Evolutionary conservation across 1,284 basidiomycete species (phyloP).

Genomic region (Afroboletus lepidellus): DNA sequence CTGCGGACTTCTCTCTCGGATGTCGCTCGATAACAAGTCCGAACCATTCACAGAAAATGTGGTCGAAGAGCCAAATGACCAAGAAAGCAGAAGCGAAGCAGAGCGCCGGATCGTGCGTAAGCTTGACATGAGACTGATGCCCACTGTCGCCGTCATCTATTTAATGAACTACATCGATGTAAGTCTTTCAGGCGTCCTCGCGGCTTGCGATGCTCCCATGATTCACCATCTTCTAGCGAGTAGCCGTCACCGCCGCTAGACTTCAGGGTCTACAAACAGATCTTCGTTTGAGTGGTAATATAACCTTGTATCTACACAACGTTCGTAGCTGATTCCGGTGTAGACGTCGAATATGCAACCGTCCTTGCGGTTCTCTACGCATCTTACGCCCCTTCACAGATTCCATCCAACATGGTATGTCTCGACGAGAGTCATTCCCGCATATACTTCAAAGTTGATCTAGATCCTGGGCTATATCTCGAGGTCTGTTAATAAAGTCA

Average conservation of each 20-base stretch:
- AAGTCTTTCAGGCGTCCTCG: not conserved
- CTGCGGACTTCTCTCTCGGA: too few species aligned
- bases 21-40: constrained; percentile 5
- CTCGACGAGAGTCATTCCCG: too few species aligned
- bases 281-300: not conserved
- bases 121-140: not conserved
- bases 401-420: constrained; percentile 1
- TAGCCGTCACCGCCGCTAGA: not conserved
- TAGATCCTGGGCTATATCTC: not conserved
- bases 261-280: not conserved
- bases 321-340: not conserved
- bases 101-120: not conserved
- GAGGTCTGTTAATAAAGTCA: not conserved
- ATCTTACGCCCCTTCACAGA: not conserved
- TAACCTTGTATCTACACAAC: not conserved
- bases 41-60: not conserved
- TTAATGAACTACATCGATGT: constrained; percentile 4
- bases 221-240: not conserved
- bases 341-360: not conserved
- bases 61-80: not conserved
- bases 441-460: not conserved
- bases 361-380: not conserved
- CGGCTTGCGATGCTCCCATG: not conserved
- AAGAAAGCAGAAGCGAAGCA: not conserved
- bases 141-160: constrained; percentile 1